phyloP scores from a whole-genome alignment of 805 yeast species.

The Sungouiella blattae region DNA sequence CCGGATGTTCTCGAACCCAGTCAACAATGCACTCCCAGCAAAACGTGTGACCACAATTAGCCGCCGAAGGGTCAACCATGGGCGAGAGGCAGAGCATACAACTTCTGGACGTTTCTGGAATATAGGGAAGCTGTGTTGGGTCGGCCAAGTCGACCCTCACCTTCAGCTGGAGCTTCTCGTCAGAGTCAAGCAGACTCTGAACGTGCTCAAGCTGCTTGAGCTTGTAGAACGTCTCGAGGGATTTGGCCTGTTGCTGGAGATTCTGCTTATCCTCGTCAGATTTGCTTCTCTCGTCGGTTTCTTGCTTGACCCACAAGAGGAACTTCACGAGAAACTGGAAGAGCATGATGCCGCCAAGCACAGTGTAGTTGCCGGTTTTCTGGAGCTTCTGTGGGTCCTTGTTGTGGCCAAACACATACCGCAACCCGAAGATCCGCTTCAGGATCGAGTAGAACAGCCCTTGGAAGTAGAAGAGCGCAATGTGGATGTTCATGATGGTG shows the following conservation, averaged over 20 bases:
- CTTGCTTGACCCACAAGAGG: slow-evolving; percentile 11
- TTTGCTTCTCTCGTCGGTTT: neutral
- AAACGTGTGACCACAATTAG: slow-evolving; percentile 88
- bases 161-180: slow-evolving; percentile 2
- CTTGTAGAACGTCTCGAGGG: slow-evolving; percentile 2
- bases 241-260: neutral
- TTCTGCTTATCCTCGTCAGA: neutral
- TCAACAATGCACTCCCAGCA: slow-evolving; percentile 90
- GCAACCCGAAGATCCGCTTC: slow-evolving; percentile 72
- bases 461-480: slow-evolving; percentile 76
- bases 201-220: slow-evolving; percentile 12
- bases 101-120: slow-evolving; percentile 64
- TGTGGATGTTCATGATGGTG: slow-evolving; percentile 60
- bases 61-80: slow-evolving; percentile 80
- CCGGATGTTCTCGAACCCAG: slow-evolving; percentile 85
- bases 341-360: slow-evolving; percentile 63
- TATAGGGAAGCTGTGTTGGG: slow-evolving; percentile 54
- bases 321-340: slow-evolving; percentile 49
- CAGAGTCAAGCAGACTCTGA: slow-evolving; percentile 3
- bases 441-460: slow-evolving; percentile 80
- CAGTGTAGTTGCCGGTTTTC: slow-evolving; percentile 63
- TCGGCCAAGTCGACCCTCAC: slow-evolving; percentile 53
- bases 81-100: slow-evolving; percentile 83
- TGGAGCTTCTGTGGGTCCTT: slow-evolving; percentile 39
- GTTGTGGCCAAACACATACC: slow-evolving; percentile 72